Base-by-base conservation (phyloP, 305 asterid genomes). In the Fraxinus ornus region DNA sequence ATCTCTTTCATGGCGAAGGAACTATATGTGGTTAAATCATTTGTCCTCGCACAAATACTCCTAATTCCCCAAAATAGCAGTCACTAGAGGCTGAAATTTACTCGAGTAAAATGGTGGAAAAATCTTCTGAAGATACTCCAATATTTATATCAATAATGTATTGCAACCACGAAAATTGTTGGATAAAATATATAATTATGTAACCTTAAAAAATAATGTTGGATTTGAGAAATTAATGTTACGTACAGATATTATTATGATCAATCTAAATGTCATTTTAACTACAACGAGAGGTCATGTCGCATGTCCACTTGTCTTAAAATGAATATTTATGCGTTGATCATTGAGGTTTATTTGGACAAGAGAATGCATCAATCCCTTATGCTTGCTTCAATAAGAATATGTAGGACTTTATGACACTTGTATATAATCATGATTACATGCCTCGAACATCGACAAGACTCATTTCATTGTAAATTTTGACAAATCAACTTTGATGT, bases 1-100 rank as follows among this genome's bases (percentile, higher is more conserved):
- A 55, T 84, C n/a, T n/a, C n/a, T n/a, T n/a, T n/a, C n/a, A n/a
- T 82, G 80, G 17, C 74, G 60, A 83, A 44, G 73, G 37, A 70
- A 35, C 79, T 71, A 37, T 60, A 57, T 64, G 62, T 8, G 37
- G 47, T 83, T 83, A 21, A 70, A 76, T 33, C 44, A 70, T 15
- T 9, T 32, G 12, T 30, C 4, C 36, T 76, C 77, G 66, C 21
- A 74, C 41, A 26, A 10, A 9, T 57, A 64, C 78, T 12, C 26
- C 52, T 60, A 22, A 35, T 79, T 82, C 24, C 77, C 72, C 66
- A 47, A 30, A 30, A 4, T 19, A 8, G 52, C 24, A 70, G 85
- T 35, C 21, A 0, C 19, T 17, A 15, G 2, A 49, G 57, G 62
- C 62, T 49, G 22, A 49, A 49, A 49, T 15, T 49, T 49, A 49